Conservation (phyloP, 2,329 filamentous ascomycete species). For the Penicillium sp. region DNA sequence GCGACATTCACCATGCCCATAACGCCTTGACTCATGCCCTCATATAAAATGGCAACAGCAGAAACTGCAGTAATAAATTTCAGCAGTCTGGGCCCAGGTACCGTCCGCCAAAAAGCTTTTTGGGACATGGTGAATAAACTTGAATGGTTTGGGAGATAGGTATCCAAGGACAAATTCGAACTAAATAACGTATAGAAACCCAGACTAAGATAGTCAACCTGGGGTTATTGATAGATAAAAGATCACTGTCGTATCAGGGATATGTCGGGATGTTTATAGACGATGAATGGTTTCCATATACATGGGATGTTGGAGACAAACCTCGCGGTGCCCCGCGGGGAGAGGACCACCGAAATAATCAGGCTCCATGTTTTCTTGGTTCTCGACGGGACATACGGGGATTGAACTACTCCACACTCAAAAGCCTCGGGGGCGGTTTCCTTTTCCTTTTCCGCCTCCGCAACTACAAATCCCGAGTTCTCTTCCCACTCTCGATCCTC, state of each 20-base stretch:
- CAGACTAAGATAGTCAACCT: background rate
- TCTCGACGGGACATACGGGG: background rate
- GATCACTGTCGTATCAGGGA: slow-evolving; percentile 1
- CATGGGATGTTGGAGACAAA: background rate
- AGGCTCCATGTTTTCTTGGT: background rate
- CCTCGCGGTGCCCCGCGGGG: background rate
- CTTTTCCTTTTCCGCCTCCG: background rate
- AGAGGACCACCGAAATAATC: background rate
- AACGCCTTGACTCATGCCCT: slow-evolving; percentile 19
- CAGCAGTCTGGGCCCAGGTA: slow-evolving; percentile 6
- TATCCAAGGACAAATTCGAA: background rate
- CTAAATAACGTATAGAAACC: background rate
- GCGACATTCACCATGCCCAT: slow-evolving; percentile 40
- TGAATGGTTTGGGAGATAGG: background rate
- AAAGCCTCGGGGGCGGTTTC: slow-evolving; percentile 1
- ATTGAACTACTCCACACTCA: background rate
- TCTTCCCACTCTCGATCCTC: background rate
- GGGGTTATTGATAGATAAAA: background rate
- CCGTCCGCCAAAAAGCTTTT: slow-evolving; percentile 4
- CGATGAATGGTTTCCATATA: background rate
- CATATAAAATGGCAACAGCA: slow-evolving; percentile 18
- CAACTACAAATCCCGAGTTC: slow-evolving; percentile 1
- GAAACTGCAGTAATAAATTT: slow-evolving; percentile 12
- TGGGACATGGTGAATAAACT: slow-evolving; percentile 2
- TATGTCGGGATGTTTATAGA: slow-evolving; percentile 6